These are phyloP conservation scores for Chamaecrista fasciculata DNA, from an alignment of 306 rosid genomes.

Conservation along the genomic window DNA sequence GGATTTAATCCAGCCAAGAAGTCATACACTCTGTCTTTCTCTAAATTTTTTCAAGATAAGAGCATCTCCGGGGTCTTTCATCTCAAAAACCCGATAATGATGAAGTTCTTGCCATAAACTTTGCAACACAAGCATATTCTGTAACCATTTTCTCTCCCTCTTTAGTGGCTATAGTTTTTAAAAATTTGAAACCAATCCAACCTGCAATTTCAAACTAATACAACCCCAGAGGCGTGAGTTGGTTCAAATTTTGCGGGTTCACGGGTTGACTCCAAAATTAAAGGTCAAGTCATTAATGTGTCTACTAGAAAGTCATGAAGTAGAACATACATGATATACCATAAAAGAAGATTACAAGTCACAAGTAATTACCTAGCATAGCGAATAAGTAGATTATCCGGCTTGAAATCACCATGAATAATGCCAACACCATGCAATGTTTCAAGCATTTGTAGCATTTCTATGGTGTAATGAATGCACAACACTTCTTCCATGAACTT, in stretches of 20 bases:
- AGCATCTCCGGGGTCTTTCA: background rate
- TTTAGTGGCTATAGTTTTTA: background rate
- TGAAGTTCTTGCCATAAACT: background rate
- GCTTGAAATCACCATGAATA: conserved; percentile 97
- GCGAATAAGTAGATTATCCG: conserved; percentile 89
- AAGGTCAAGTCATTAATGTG: background rate
- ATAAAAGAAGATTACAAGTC: conserved; percentile 32
- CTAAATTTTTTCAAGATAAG: background rate
- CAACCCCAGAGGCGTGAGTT: too few relatives aligned
- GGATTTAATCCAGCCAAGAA: background rate
- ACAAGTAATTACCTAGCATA: conserved; percentile 68
- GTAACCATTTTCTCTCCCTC: background rate
- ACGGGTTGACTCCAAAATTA: too few relatives aligned
- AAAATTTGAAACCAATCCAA: too few relatives aligned
- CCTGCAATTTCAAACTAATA: too few relatives aligned
- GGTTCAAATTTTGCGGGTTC: too few relatives aligned
- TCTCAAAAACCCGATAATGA: background rate
- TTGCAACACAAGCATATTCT: background rate
- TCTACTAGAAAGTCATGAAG: conserved; percentile 1
- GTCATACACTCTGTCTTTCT: background rate
- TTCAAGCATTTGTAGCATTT: conserved; percentile 87
- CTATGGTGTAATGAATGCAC: conserved; percentile 81
- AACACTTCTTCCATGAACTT: conserved; percentile 89
- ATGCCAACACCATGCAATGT: conserved; percentile 70
- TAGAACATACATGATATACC: conserved; percentile 16